Percentiles rank a stretch among this genome's conserved stretches.
Evolutionary conservation across 257 asterid genomes (phyloP).

Genomic region (Petrea volubilis): DNA sequence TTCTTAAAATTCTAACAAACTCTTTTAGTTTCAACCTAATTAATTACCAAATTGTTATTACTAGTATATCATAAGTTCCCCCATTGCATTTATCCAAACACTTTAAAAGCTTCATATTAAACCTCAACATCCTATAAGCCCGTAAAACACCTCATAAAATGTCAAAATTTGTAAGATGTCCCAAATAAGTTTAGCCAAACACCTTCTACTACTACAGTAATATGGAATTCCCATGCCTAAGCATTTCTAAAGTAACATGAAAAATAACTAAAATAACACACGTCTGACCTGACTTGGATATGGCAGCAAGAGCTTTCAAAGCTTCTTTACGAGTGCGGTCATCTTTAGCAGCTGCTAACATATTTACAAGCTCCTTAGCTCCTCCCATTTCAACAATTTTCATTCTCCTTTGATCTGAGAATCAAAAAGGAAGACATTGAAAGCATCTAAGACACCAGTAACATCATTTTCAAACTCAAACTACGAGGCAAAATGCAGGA

Average conservation of each 20-base stretch:
- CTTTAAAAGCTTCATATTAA: too few relatives aligned
- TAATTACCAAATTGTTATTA: too few relatives aligned
- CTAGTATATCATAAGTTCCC: too few relatives aligned
- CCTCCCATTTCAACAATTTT: slow-evolving; percentile 94
- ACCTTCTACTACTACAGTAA: too few relatives aligned
- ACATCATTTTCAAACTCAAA: slow-evolving; percentile 15
- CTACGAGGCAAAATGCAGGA: slow-evolving; percentile 16
- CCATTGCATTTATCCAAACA: too few relatives aligned
- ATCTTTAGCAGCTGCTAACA: slow-evolving; percentile 84
- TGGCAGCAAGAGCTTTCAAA: slow-evolving; percentile 83
- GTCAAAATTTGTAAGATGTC: too few relatives aligned
- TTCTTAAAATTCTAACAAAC: too few relatives aligned
- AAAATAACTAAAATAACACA: not conserved
- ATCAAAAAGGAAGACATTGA: not conserved
- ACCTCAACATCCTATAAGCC: too few relatives aligned
- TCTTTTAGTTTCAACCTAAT: too few relatives aligned
- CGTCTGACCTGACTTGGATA: slow-evolving; percentile 81
- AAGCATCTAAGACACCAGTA: not conserved
- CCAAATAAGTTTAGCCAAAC: too few relatives aligned
- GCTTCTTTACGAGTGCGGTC: slow-evolving; percentile 83
- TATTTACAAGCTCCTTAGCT: slow-evolving; percentile 65
- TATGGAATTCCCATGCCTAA: not conserved
- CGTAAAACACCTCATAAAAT: too few relatives aligned
- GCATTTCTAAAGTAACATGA: not conserved
- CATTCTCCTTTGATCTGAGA: slow-evolving; percentile 76